Evolutionary conservation across 306 rosid species (phyloP).

Genomic region (Hippophae tibetana): DNA sequence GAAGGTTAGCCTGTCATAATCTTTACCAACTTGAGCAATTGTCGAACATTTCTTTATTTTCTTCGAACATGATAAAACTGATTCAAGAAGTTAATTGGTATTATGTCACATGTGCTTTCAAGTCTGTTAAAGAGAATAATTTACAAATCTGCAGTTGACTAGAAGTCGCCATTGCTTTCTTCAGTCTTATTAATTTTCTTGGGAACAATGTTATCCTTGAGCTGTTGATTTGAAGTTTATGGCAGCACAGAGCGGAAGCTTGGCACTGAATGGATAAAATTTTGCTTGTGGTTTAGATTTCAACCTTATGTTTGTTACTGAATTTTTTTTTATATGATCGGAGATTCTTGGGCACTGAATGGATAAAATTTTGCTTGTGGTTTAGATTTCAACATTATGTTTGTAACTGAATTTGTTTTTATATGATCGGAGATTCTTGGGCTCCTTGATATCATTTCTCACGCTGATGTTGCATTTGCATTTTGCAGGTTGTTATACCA

Average conservation of each 20-base stretch:
- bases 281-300: neutral
- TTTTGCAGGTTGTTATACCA: conserved; percentile 70
- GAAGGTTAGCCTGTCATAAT: conserved; percentile 53
- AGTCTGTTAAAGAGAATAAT: neutral
- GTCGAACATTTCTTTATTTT: conserved; percentile 6
- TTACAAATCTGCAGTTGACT: too few relatives aligned
- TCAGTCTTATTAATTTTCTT: neutral
- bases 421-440: conserved; percentile 6
- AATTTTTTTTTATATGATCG: conserved; percentile 1
- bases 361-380: too few relatives aligned
- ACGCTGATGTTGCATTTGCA: conserved; percentile 8
- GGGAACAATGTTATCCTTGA: neutral
- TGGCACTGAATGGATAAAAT: too few relatives aligned
- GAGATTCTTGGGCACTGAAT: neutral
- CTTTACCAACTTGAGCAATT: conserved; percentile 13
- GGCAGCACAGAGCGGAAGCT: neutral
- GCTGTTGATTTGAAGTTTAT: neutral
- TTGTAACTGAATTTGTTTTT: conserved; percentile 3
- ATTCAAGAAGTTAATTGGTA: neutral
- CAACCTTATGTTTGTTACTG: conserved; percentile 1
- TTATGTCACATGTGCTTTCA: neutral
- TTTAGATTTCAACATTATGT: neutral
- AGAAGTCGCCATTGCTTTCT: too few relatives aligned
- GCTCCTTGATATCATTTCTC: neutral
- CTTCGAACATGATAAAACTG: neutral